phyloP scores from a whole-genome alignment of 805 yeast genomes.

The Cyberlindnera saturnus region DNA sequence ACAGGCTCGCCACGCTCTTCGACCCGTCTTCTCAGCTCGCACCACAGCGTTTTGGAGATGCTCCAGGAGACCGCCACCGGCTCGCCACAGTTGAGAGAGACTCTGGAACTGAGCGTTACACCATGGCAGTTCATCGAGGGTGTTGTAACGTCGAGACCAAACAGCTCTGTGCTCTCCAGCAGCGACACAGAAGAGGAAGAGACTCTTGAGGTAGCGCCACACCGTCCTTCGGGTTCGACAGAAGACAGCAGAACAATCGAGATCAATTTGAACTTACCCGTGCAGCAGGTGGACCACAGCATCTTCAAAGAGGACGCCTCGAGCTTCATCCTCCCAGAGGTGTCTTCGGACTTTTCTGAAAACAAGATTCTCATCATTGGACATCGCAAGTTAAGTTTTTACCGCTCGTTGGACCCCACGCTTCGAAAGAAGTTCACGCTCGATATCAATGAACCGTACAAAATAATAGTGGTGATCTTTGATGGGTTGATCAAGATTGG shows the following conservation, averaged over 20 bases:
- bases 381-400: slow-evolving; percentile 16
- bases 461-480: slow-evolving; percentile 19
- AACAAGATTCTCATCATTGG: slow-evolving; percentile 23
- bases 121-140: slow-evolving; percentile 22
- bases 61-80: slow-evolving; percentile 9
- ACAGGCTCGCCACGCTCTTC: slow-evolving; percentile 7
- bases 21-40: slow-evolving; percentile 19
- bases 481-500: slow-evolving; percentile 26
- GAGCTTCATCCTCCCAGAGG: slow-evolving; percentile 17
- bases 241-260: slow-evolving; percentile 23
- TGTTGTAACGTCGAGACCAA: slow-evolving; percentile 18
- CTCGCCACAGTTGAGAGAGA: neutral
- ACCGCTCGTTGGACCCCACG: slow-evolving; percentile 10
- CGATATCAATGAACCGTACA: slow-evolving; percentile 11
- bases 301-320: slow-evolving; percentile 6
- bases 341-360: slow-evolving; percentile 1
- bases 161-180: slow-evolving; percentile 23
- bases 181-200: slow-evolving; percentile 25
- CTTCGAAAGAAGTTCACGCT: slow-evolving; percentile 18
- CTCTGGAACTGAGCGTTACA: slow-evolving; percentile 19
- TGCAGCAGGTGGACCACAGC: slow-evolving; percentile 1
- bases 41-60: slow-evolving; percentile 21
- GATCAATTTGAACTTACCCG: slow-evolving; percentile 16
- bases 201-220: neutral
- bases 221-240: neutral